Base-by-base conservation (phyloP, 2,329 filamentous ascomycete genomes). In the Graphiopsis chlorocephala region DNA sequence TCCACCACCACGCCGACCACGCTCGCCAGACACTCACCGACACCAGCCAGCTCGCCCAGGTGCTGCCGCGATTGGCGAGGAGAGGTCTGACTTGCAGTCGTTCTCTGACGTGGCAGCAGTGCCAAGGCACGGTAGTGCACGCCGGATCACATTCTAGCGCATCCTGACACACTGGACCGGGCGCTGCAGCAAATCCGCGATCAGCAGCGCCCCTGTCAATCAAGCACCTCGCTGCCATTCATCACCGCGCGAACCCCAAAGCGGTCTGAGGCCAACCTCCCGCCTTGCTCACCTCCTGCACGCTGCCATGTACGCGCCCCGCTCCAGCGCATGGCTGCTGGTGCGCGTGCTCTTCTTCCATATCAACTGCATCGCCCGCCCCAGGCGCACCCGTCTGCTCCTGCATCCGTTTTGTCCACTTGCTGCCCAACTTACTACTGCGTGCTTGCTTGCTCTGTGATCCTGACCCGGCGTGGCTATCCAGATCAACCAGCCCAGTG, bases 341-440 rank as follows among this genome's bases (percentile, higher is more conserved):
- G 29, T 52, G 60, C 35, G 31, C 48, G 60, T 55, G 60, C 31
- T 33, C 42, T 45, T 35, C 60, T 62, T 62, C 68, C 70, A 71
- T 72, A 72, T 72, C 65, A 68, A 65, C 64, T 55, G 66, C 52
- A 61, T 63, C 61, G 64, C 68, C 70, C 68, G 62, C 68, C 66
- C 64, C 50, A 33, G 35, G 20, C 25, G 42, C 33, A 60, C 52
- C 66, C 20, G 31, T 14, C 60, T 42, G 20, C 42, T 67, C 64
- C 64, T 64, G 61, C 67, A 68, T 68, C 64, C 64, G 48, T 62
- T 62, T 45, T 35, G 48, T 62, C 60, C 29, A 53, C 64, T 65
- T 68, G 65, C 65, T 64, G 65, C 67, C 68, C 67, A 68, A 68
- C 38, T 10, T 45, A 45, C n/a, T 45, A 45, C 64, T 64, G 62